phyloP scores from a whole-genome alignment of 768 basidiomycete genomes.

The Russula vinacea region DNA sequence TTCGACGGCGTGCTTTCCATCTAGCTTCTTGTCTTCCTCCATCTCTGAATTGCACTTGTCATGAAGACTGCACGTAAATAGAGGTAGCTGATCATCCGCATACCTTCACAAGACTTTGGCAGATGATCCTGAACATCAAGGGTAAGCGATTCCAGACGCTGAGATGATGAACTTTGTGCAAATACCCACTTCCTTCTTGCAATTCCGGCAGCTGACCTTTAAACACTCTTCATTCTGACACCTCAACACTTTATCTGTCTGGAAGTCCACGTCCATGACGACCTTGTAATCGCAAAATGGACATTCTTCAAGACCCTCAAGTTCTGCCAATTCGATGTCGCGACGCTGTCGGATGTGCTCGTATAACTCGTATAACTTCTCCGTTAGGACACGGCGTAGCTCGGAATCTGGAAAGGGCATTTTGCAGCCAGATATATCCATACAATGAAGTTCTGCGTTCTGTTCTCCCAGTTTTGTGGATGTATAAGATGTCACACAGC shows the following conservation, averaged over 20 bases:
- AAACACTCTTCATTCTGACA: slow-evolving; percentile 65
- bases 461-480: slow-evolving; percentile 64
- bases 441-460: slow-evolving; percentile 65
- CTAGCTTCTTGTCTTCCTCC: slow-evolving; percentile 69
- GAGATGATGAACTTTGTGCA: not conserved
- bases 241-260: slow-evolving; percentile 40
- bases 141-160: slow-evolving; percentile 5
- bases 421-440: slow-evolving; percentile 75
- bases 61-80: slow-evolving; percentile 11
- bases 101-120: slow-evolving; percentile 77
- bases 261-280: slow-evolving; percentile 48
- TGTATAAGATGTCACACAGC: slow-evolving; percentile 68
- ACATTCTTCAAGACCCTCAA: slow-evolving; percentile 84
- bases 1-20: slow-evolving; percentile 75
- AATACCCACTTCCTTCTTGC: slow-evolving; percentile 63
- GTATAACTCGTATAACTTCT: slow-evolving; percentile 66
- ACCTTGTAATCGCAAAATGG: slow-evolving; percentile 88
- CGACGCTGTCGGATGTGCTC: slow-evolving; percentile 72
- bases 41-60: slow-evolving; percentile 47
- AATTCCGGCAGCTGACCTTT: slow-evolving; percentile 72
- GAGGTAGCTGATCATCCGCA: slow-evolving; percentile 5
- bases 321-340: slow-evolving; percentile 71
- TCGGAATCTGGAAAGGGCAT: slow-evolving; percentile 66
- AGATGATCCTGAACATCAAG: slow-evolving; percentile 61
- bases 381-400: slow-evolving; percentile 61